phyloP scores from a whole-genome alignment of 192 early-diverging fungal species.

The Thoreauomyces humboldtii region DNA sequence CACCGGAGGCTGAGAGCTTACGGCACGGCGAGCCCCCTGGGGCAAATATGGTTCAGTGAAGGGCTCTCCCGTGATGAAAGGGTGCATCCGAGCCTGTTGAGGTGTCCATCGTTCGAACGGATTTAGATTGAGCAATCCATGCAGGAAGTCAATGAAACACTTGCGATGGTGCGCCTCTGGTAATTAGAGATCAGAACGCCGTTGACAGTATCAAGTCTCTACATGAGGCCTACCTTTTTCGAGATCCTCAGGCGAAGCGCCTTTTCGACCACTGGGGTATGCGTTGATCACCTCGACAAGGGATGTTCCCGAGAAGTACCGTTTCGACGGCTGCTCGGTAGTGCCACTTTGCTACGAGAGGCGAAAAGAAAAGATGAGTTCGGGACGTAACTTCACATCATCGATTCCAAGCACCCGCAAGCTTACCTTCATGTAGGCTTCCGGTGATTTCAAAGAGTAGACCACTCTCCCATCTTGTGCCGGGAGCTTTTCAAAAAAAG shows the following conservation, averaged over 20 bases:
- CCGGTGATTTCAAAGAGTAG: conserved; percentile 75
- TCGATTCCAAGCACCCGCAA: not conserved
- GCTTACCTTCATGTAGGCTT: conserved; percentile 66
- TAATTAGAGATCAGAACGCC: not conserved
- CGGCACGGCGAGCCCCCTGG: conserved; percentile 3
- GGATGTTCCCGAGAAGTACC: conserved; percentile 85
- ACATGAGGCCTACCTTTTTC: conserved; percentile 62
- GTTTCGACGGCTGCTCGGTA: conserved; percentile 88
- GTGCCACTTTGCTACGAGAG: conserved; percentile 67
- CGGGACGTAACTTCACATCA: not conserved
- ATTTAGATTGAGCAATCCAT: conserved; percentile 86
- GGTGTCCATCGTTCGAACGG: conserved; percentile 94
- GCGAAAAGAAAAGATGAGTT: not conserved
- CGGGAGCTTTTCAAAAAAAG: conserved; percentile 77
- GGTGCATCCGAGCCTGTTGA: conserved; percentile 89
- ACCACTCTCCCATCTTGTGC: conserved; percentile 44
- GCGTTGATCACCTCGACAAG: conserved; percentile 82
- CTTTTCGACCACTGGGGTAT: conserved; percentile 77
- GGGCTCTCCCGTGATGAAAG: conserved; percentile 89
- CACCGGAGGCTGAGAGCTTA: not conserved
- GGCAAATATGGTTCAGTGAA: conserved; percentile 71
- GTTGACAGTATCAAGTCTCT: not conserved
- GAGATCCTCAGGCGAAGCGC: conserved; percentile 59
- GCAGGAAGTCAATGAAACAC: conserved; percentile 88
- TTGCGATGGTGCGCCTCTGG: conserved; percentile 70